phyloP scores from a whole-genome alignment of 371 early-diverging fungal species.

The Globomyces sp. region DNA sequence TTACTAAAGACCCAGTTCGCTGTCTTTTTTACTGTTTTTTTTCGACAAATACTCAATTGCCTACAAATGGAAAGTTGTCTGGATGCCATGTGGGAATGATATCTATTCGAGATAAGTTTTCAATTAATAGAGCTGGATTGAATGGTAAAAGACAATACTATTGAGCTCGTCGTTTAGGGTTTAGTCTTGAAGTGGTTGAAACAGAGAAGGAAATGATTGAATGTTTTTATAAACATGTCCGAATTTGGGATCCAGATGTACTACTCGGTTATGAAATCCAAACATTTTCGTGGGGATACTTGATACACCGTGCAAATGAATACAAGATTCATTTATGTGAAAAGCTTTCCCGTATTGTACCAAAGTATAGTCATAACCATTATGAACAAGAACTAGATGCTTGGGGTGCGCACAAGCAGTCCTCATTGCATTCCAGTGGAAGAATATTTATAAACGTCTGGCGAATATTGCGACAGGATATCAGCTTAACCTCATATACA shows the following conservation, averaged over 20 bases:
- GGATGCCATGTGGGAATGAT: neutral
- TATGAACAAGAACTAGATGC: constrained; percentile 35
- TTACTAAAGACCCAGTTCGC: constrained; percentile 51
- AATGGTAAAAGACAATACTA: no score
- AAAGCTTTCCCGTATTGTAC: constrained; percentile 7
- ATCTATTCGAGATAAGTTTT: neutral
- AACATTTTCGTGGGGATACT: constrained; percentile 82
- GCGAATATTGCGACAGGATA: constrained; percentile 73
- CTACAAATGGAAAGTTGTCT: constrained; percentile 11
- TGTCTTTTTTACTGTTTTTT: constrained; percentile 59
- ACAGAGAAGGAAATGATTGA: constrained; percentile 58
- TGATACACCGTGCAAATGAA: constrained; percentile 61
- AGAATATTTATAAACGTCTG: constrained; percentile 86
- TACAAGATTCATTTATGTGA: constrained; percentile 15
- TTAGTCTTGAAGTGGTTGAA: constrained; percentile 27
- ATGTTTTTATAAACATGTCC: constrained; percentile 49
- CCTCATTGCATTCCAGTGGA: constrained; percentile 63
- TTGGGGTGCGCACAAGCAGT: constrained; percentile 67
- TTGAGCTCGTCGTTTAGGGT: constrained; percentile 12
- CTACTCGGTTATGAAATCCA: constrained; percentile 85
- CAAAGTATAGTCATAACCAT: neutral
- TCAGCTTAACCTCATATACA: constrained; percentile 71
- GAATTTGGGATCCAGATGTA: constrained; percentile 78
- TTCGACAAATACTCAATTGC: constrained; percentile 31
- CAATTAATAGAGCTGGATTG: neutral